Base-by-base conservation (phyloP, 208 protist genomes). In the Angomonas ambiguus region DNA sequence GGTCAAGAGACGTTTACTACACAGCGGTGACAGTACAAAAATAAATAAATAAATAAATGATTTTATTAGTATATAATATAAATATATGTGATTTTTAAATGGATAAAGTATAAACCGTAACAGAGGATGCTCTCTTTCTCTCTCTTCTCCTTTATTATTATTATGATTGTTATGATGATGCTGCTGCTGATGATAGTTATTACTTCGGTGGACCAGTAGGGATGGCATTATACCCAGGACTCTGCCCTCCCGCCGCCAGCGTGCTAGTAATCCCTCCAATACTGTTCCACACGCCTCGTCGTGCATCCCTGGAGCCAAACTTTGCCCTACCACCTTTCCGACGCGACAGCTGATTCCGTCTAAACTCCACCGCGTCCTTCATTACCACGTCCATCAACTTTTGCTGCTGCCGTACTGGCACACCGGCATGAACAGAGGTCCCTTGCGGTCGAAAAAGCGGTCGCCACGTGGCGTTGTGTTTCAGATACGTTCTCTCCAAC, bases 391-490 rank as follows among this genome's bases (percentile, higher is more conserved):
- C 82, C 87, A 91, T 91, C 11, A 93, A 28, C 57, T 77, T 72
- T 67, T 87, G 77, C 71, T 93, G 87, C 73, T 93, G 87, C 56
- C 74, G 77, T 33, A 77, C 76, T 2, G 83, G 63, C 0, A 93
- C 80, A 59, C 87, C 87, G 53, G 69, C 87, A 64, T 91, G 87
- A 32, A 75, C 42, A n/a, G 74, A 80, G 5, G 77, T 68, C 20
- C 63, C 84, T 11, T 71, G 79, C 13, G 87, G 87, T 57, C 81
- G 83, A 61, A 85, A 91, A 28, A 93, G 28, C 0, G 87, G 87
- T 11, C 87, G 76, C 84, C 87, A 93, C 11, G 85, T 92, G 32
- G 83, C 88, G 71, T 92, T 91, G 76, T 92, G 85, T 30, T 79
- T 81, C 35, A 94, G 25, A 71, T 94, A 94, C 24, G 83, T 90